Percentiles rank a stretch among this genome's conserved stretches.
These are phyloP conservation scores for Trichoderma parareesei DNA, from an alignment of 495 filamentous ascomycete genomes.

Conservation along the genomic window DNA sequence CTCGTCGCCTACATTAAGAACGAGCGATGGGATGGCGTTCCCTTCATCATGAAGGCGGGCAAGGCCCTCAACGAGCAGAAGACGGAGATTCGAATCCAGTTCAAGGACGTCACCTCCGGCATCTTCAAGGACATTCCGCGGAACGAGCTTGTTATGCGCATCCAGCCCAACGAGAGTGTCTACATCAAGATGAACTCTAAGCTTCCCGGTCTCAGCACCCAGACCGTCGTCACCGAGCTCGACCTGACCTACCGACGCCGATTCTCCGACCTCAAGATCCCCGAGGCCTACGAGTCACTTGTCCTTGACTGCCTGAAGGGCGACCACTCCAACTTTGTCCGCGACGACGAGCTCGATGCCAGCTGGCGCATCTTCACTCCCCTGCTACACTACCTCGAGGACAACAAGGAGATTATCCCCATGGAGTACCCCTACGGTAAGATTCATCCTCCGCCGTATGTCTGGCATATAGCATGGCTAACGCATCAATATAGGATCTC, in stretches of 20 bases:
- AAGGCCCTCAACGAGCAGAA: conserved; percentile 99
- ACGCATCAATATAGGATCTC: conserved; percentile 57
- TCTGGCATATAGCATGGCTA: not conserved
- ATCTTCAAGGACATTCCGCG: conserved; percentile 99
- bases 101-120: conserved; percentile 96
- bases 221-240: conserved; percentile 97
- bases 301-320: conserved; percentile 98
- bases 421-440: conserved; percentile 99
- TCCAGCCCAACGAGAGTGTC: conserved; percentile 98
- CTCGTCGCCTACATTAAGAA: conserved; percentile 99
- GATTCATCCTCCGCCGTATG: conserved; percentile 26
- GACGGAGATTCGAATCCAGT: conserved; percentile 98
- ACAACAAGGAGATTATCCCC: conserved; percentile 97
- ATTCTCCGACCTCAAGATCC: conserved; percentile 99
- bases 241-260: conserved; percentile 96
- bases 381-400: conserved; percentile 93
- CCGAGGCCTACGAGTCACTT: conserved; percentile 96
- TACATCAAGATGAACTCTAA: conserved; percentile 99
- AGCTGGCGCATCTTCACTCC: conserved; percentile 99
- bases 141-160: conserved; percentile 98
- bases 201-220: conserved; percentile 96
- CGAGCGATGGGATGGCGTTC: conserved; percentile 98
- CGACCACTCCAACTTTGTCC: conserved; percentile 99
- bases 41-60: conserved; percentile 98
- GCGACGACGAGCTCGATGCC: conserved; percentile 96